Percentiles rank a stretch among this genome's conserved stretches.
phyloP scores from a whole-genome alignment of 192 early-diverging fungal genomes.

The Neocallimastix lanati region DNA sequence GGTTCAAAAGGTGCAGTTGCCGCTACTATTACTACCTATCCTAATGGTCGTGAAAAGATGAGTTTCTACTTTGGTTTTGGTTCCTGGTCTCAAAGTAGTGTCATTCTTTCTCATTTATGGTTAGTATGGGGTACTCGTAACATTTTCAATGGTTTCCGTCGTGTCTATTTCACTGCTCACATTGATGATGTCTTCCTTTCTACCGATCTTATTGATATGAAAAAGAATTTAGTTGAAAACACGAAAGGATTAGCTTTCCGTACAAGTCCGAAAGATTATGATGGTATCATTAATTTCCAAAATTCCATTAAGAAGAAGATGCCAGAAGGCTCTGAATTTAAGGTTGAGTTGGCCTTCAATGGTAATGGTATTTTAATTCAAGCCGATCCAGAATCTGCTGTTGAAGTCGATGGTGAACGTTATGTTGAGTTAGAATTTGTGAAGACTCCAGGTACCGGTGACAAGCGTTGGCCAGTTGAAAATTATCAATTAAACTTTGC shows the following conservation, averaged over 20 bases:
- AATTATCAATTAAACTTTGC: background rate
- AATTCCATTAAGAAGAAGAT: slow-evolving; percentile 17
- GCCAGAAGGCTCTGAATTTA: slow-evolving; percentile 13
- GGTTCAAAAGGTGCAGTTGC: slow-evolving; percentile 1
- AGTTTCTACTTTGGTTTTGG: slow-evolving; percentile 23
- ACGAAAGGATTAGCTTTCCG: slow-evolving; percentile 6
- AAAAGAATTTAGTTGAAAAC: background rate
- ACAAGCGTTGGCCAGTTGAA: slow-evolving; percentile 11
- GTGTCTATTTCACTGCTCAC: slow-evolving; percentile 18
- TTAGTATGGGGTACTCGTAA: slow-evolving; percentile 19
- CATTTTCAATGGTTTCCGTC: slow-evolving; percentile 18
- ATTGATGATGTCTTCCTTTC: slow-evolving; percentile 18
- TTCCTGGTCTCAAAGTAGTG: slow-evolving; percentile 12
- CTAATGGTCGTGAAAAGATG: slow-evolving; percentile 18
- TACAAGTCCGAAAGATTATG: slow-evolving; percentile 6
- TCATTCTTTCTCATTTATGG: slow-evolving; percentile 15
- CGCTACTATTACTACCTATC: slow-evolving; percentile 9
- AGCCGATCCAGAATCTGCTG: background rate
- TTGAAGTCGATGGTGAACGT: slow-evolving; percentile 12
- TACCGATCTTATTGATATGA: background rate
- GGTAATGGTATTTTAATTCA: slow-evolving; percentile 18
- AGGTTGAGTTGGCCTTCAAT: slow-evolving; percentile 16
- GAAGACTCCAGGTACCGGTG: slow-evolving; percentile 16
- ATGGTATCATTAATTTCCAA: slow-evolving; percentile 7
- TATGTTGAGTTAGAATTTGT: slow-evolving; percentile 7